Evolutionary conservation across 805 yeast species (phyloP).

Genomic region (Zygosaccharomyces pseudorouxii): DNA sequence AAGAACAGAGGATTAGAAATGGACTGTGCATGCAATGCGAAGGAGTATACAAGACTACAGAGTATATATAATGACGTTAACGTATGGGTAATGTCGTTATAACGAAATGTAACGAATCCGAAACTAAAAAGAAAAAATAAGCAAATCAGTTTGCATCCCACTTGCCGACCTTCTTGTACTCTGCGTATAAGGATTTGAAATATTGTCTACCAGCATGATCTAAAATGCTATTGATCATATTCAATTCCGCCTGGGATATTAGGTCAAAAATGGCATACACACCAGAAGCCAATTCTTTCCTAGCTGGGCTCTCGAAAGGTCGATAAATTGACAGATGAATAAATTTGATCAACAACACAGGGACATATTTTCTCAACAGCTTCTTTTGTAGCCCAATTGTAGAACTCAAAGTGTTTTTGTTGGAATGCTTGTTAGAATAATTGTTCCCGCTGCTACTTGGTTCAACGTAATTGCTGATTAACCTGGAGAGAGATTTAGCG

Average conservation of each 20-base stretch:
- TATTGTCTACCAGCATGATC: slow-evolving; percentile 67
- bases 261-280: slow-evolving; percentile 64
- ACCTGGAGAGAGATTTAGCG: slow-evolving; percentile 50
- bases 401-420: slow-evolving; percentile 45
- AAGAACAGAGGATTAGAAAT: slow-evolving; percentile 1
- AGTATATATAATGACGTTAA: background rate
- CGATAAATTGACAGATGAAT: slow-evolving; percentile 48
- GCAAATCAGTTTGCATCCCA: slow-evolving; percentile 50
- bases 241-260: slow-evolving; percentile 61
- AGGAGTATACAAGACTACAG: slow-evolving; percentile 2
- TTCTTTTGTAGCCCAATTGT: slow-evolving; percentile 51
- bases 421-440: slow-evolving; percentile 25
- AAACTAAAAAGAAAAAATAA: too few species aligned
- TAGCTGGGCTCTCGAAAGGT: slow-evolving; percentile 45
- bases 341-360: slow-evolving; percentile 55
- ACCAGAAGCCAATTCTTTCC: slow-evolving; percentile 49
- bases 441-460: slow-evolving; percentile 41
- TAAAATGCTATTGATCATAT: slow-evolving; percentile 54
- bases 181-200: slow-evolving; percentile 62
- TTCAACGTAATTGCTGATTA: slow-evolving; percentile 67
- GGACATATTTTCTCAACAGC: slow-evolving; percentile 59
- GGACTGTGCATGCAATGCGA: background rate
- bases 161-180: slow-evolving; percentile 72
- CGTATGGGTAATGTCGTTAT: background rate
- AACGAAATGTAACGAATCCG: background rate